Conservation (phyloP, 1,139 yeast genomes). For the Ashbya aceris region DNA sequence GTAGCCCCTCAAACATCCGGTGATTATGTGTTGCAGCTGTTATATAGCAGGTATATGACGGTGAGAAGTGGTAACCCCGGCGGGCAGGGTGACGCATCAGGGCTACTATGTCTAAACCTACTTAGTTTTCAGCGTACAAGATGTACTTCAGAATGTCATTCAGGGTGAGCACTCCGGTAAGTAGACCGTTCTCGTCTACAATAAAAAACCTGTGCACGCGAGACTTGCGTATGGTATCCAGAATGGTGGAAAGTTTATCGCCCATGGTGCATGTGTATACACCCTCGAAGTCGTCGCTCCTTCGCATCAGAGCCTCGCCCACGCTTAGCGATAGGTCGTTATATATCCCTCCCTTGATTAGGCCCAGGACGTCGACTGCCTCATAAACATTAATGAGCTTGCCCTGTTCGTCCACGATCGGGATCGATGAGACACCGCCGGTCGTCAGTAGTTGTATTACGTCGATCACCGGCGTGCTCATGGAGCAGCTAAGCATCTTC, state of each 20-base stretch:
- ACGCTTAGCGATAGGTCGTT: conserved; percentile 86
- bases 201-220: conserved; percentile 88
- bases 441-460: conserved; percentile 77
- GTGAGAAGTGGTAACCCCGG: too few species aligned
- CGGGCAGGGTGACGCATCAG: not conserved
- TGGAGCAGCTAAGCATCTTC: conserved; percentile 67
- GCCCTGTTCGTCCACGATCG: conserved; percentile 74
- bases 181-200: conserved; percentile 70
- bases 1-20: too few species aligned
- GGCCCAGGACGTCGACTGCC: conserved; percentile 86
- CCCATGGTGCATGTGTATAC: conserved; percentile 89
- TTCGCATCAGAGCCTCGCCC: conserved; percentile 90
- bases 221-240: conserved; percentile 89
- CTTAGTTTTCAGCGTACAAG: conserved; percentile 49
- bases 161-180: conserved; percentile 78
- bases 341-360: conserved; percentile 90
- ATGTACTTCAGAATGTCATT: conserved; percentile 87
- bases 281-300: conserved; percentile 96
- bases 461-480: conserved; percentile 91
- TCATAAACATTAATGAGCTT: conserved; percentile 85
- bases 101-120: not conserved
- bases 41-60: too few species aligned
- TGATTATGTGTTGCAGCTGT: too few species aligned
- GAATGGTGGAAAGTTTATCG: conserved; percentile 80
- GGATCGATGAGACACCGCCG: conserved; percentile 80